These are phyloP conservation scores for Xylariaceae sp. DNA, from an alignment of 2,329 filamentous ascomycete genomes.

Conservation along the genomic window DNA sequence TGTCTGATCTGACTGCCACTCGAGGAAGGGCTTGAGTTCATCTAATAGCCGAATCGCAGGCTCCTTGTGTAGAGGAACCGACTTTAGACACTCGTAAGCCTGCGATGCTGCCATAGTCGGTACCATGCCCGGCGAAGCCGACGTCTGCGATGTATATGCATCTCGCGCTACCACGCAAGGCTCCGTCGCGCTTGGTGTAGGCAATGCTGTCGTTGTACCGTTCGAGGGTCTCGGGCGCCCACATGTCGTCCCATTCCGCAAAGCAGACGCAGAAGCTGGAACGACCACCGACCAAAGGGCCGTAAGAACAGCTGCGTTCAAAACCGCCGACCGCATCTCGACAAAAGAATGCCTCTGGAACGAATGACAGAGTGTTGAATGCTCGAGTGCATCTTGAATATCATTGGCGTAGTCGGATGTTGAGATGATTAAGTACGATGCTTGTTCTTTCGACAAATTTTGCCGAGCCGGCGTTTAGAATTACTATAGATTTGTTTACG, in stretches of 20 bases:
- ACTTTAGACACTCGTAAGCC: conserved; percentile 13
- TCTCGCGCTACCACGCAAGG: conserved; percentile 13
- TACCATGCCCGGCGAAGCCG: not conserved
- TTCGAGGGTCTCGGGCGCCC: not conserved
- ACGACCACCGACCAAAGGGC: not conserved
- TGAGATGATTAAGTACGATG: too few species aligned
- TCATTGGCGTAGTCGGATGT: too few species aligned
- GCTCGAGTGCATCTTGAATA: not conserved
- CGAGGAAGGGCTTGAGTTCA: conserved; percentile 11
- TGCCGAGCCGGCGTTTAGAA: too few species aligned
- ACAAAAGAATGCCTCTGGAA: conserved; percentile 9
- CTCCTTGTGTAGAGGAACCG: conserved; percentile 12
- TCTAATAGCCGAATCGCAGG: conserved; percentile 12
- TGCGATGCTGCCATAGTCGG: conserved; percentile 11
- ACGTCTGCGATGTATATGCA: conserved; percentile 8
- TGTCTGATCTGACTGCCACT: conserved; percentile 14
- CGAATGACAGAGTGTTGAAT: conserved; percentile 11
- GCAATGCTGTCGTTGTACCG: conserved; percentile 1
- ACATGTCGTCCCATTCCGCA: conserved; percentile 3
- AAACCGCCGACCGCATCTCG: conserved; percentile 5
- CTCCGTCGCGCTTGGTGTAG: conserved; percentile 8
- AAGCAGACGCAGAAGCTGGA: conserved; percentile 2
- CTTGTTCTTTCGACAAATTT: too few species aligned
- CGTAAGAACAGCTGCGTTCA: conserved; percentile 3
- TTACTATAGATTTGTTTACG: too few species aligned